A percentile compares a stretch with the other conserved stretches of the same genome.
These are phyloP conservation scores for Ustilago shanxiensis DNA, from an alignment of 1,284 basidiomycete genomes.

Conservation along the genomic window DNA sequence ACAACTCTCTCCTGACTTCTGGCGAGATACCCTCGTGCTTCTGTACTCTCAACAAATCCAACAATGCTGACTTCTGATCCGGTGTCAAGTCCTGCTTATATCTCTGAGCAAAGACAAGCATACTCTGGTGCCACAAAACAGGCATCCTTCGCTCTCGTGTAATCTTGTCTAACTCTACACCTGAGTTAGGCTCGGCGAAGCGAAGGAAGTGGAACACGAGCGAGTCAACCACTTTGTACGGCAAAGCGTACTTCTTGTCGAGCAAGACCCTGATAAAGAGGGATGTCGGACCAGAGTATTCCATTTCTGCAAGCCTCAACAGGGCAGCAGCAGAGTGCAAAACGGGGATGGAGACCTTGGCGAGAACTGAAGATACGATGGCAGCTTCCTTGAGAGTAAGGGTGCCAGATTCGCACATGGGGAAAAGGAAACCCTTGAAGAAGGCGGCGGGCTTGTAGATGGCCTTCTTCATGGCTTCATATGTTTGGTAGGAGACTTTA, in stretches of 20 bases:
- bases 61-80: conserved; percentile 96
- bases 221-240: conserved; percentile 97
- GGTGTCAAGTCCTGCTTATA: conserved; percentile 96
- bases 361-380: conserved; percentile 90
- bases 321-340: conserved; percentile 96
- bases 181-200: conserved; percentile 75
- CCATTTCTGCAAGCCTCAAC: conserved; percentile 93
- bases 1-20: conserved; percentile 87
- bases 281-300: conserved; percentile 92
- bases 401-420: conserved; percentile 82
- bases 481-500: conserved; percentile 94
- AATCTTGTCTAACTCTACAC: conserved; percentile 63
- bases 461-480: conserved; percentile 89
- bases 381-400: conserved; percentile 95
- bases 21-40: conserved; percentile 88
- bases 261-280: conserved; percentile 96
- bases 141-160: conserved; percentile 73
- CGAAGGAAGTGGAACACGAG: conserved; percentile 98
- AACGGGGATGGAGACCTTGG: conserved; percentile 92
- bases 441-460: conserved; percentile 98
- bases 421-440: conserved; percentile 98
- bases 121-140: conserved; percentile 97
- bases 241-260: conserved; percentile 98
- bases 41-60: conserved; percentile 89
- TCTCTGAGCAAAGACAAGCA: conserved; percentile 94